Evolutionary conservation across 2,329 filamentous ascomycete genomes (phyloP).

Genomic region (Diaporthe nobilis): DNA sequence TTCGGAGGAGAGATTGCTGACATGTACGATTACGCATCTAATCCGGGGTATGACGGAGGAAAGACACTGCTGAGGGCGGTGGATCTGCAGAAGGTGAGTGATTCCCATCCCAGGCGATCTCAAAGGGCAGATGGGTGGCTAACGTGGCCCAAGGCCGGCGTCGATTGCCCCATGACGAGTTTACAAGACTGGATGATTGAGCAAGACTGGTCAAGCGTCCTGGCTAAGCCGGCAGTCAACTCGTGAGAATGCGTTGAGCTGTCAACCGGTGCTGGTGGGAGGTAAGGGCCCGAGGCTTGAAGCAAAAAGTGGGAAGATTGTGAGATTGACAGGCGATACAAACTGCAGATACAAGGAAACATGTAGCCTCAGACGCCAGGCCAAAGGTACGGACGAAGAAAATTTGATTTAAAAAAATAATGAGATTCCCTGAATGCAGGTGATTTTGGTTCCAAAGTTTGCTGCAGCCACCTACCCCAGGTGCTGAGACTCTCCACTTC

Average conservation of each 20-base stretch:
- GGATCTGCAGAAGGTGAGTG: slow-evolving; percentile 59
- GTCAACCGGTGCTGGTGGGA: background rate
- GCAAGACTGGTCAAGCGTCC: slow-evolving; percentile 52
- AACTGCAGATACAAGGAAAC: too few relatives aligned
- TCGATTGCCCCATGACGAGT: slow-evolving; percentile 60
- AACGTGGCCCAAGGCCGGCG: slow-evolving; percentile 52
- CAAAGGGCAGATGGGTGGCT: background rate
- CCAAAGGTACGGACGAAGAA: too few relatives aligned
- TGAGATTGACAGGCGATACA: too few relatives aligned
- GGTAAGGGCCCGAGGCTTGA: background rate
- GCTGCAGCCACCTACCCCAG: background rate
- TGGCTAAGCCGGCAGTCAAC: background rate
- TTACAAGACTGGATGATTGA: slow-evolving; percentile 54
- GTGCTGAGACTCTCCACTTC: background rate
- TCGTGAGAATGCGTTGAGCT: background rate
- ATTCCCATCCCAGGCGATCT: background rate
- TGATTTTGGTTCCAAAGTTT: background rate
- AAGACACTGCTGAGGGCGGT: slow-evolving; percentile 58
- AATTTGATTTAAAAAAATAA: too few relatives aligned
- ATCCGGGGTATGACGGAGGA: slow-evolving; percentile 65
- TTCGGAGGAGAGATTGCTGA: slow-evolving; percentile 59
- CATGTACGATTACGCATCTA: slow-evolving; percentile 63
- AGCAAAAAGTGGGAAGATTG: too few relatives aligned
- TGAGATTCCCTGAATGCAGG: background rate
- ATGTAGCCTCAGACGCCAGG: too few relatives aligned